phyloP scores from a whole-genome alignment of 805 yeast species.

The Phaffomyces antillensis region DNA sequence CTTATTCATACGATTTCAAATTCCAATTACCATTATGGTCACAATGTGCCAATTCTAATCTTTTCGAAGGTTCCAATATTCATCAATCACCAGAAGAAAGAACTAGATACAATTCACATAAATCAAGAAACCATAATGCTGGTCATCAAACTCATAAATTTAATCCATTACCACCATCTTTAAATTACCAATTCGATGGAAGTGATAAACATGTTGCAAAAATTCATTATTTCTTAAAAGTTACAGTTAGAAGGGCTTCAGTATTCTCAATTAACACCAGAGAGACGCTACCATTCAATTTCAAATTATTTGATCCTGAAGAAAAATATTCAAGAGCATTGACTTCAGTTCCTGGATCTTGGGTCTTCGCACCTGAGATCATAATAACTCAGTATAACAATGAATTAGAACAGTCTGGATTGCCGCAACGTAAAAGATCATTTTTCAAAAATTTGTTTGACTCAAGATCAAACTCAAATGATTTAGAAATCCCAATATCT shows the following conservation, averaged over 20 bases:
- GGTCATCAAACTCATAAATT: not conserved
- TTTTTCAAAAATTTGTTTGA: not conserved
- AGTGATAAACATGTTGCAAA: not conserved
- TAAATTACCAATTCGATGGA: too few species aligned
- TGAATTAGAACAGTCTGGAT: not conserved
- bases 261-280: constrained; percentile 42
- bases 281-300: constrained; percentile 36
- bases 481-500: not conserved
- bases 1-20: constrained; percentile 40
- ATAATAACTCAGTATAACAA: not conserved
- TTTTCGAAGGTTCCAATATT: constrained; percentile 11
- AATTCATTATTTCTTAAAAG: constrained; percentile 45
- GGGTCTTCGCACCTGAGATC: not conserved
- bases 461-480: not conserved
- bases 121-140: not conserved
- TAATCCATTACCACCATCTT: constrained; percentile 7
- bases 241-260: constrained; percentile 48
- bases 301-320: constrained; percentile 26
- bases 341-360: not conserved
- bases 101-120: constrained; percentile 7
- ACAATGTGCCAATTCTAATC: constrained; percentile 21
- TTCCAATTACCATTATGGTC: constrained; percentile 23
- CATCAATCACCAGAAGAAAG: constrained; percentile 11
- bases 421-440: not conserved
- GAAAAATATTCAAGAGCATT: not conserved